phyloP scores from a whole-genome alignment of 2,329 filamentous ascomycete species.

The Alternaria brassicicola region DNA sequence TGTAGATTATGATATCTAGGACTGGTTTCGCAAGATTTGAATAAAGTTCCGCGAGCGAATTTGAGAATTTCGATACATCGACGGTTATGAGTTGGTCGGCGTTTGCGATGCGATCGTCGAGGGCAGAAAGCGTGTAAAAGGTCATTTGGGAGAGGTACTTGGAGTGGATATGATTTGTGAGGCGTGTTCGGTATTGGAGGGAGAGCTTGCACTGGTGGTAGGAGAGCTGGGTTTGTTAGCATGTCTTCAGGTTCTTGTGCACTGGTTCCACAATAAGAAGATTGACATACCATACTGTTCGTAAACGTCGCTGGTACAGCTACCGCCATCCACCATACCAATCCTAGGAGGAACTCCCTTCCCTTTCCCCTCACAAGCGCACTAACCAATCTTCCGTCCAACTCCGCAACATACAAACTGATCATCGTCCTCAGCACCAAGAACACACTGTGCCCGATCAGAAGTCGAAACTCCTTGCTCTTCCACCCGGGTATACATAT shows the following conservation, averaged over 20 bases:
- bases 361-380: slow-evolving; percentile 89
- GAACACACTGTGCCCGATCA: slow-evolving; percentile 93
- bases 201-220: slow-evolving; percentile 97
- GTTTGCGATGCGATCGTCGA: slow-evolving; percentile 98
- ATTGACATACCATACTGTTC: slow-evolving; percentile 84
- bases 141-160: slow-evolving; percentile 97
- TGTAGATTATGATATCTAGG: slow-evolving; percentile 96
- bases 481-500: slow-evolving; percentile 91
- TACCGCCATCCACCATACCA: slow-evolving; percentile 99
- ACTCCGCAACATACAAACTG: slow-evolving; percentile 92
- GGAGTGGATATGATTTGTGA: slow-evolving; percentile 95
- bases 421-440: slow-evolving; percentile 88
- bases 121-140: slow-evolving; percentile 92
- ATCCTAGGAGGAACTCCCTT: slow-evolving; percentile 82
- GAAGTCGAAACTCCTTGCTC: slow-evolving; percentile 83
- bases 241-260: not conserved
- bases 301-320: slow-evolving; percentile 96
- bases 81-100: slow-evolving; percentile 97
- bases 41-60: slow-evolving; percentile 91
- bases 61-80: slow-evolving; percentile 94
- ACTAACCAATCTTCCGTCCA: slow-evolving; percentile 93
- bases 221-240: slow-evolving; percentile 67
- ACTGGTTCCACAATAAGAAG: not conserved
- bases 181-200: slow-evolving; percentile 86
- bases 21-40: slow-evolving; percentile 95